Base-by-base conservation (phyloP, 169 alveolate species). In the Eimeria acervulina region DNA sequence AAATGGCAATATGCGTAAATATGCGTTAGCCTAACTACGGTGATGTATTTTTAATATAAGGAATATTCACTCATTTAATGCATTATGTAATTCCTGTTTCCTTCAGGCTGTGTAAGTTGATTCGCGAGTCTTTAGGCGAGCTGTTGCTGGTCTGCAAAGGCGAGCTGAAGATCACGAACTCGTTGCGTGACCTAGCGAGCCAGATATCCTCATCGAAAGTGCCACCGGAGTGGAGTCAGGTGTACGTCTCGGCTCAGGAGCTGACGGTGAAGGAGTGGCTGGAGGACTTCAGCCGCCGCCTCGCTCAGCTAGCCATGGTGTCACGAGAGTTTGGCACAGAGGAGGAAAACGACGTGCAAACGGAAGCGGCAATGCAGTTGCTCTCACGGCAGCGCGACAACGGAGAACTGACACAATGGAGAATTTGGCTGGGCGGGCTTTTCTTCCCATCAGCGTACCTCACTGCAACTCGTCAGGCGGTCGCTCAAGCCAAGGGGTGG, bases 231-330 rank as follows among this genome's bases (percentile, higher is more conserved):
- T 98, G 99, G 99, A 96, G 81, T 51, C 80, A 72, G 80, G 95
- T 96, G 51, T 98, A 98, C 84, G 94, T 97, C 36, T 96, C 97
- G 12, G 97, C 97, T 4, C 96, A 97, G 47, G 84, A 63, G 78
- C 93, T 98, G 89, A 96, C 98, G 74, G 98, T 98, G 36, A 97
- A 98, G 80, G 99, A 98, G 95, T 98, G 99, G 99, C 87, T 98
- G 21, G 96, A 97, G 21, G 99, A 98, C 90, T 98, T 98, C 84
- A 95, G 95, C 85, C 96, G 96, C 63, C 98, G 99, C 93, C 93
- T 98, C 26, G 97, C 97, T 61, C 98, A 98, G 93, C 89, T 98
- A 42, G 26, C 68, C 61, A 51, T 90, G 66, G 95, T 95, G n/a
- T 72, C 94, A 28, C 55, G 68, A 23, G 74, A 74, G 26, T 89